Evolutionary conservation across 2,329 filamentous ascomycete species (phyloP).

Genomic region (Aspergillus floridensis): DNA sequence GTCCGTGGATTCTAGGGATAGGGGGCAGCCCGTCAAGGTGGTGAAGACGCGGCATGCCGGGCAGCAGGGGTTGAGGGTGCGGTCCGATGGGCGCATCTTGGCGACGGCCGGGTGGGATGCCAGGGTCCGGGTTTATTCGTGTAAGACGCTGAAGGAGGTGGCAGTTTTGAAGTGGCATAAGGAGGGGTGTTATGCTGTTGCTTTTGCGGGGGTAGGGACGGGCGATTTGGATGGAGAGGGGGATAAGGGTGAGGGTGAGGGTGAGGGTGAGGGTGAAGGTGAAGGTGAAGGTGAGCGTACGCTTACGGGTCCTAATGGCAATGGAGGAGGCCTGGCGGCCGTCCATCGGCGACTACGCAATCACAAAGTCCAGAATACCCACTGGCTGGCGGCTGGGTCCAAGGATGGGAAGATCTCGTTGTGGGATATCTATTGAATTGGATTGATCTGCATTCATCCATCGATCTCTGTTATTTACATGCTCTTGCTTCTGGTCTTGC

Average conservation of each 20-base stretch:
- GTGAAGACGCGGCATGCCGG: constrained; percentile 83
- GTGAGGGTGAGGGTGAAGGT: not conserved
- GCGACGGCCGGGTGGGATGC: constrained; percentile 93
- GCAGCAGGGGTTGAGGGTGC: constrained; percentile 75
- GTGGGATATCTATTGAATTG: constrained; percentile 85
- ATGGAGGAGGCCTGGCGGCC: constrained; percentile 33
- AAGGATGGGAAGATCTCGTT: constrained; percentile 95
- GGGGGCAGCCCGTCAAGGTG: constrained; percentile 59
- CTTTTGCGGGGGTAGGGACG: constrained; percentile 59
- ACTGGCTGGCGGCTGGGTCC: constrained; percentile 86
- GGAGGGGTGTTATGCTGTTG: constrained; percentile 77
- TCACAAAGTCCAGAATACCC: constrained; percentile 64
- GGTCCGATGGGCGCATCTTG: constrained; percentile 78
- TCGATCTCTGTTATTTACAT: constrained; percentile 27
- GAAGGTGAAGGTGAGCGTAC: not conserved
- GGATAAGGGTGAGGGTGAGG: not conserved
- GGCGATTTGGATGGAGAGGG: not conserved
- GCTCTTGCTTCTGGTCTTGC: constrained; percentile 3
- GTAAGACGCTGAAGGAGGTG: constrained; percentile 77
- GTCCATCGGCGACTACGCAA: constrained; percentile 62
- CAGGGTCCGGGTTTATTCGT: constrained; percentile 74
- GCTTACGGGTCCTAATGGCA: no score
- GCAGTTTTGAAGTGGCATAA: constrained; percentile 95
- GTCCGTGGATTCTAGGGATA: no score
- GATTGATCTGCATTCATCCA: constrained; percentile 37